phyloP scores from a whole-genome alignment of 495 filamentous ascomycete species.

The Aspergillus coremiiformis region DNA sequence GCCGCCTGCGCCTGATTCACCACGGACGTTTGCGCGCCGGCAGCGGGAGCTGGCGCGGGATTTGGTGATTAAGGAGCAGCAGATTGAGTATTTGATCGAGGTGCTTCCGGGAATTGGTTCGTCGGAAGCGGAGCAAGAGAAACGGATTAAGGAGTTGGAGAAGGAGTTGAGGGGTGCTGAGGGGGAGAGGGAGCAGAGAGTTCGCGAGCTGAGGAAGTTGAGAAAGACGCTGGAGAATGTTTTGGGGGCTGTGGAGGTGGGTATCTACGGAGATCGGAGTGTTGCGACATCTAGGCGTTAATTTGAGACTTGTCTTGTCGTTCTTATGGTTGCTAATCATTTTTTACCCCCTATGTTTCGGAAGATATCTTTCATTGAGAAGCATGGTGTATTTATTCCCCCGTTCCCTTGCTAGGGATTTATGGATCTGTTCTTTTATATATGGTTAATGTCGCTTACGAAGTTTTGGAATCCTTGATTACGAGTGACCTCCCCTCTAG shows the following conservation, averaged over 20 bases:
- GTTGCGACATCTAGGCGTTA: neutral
- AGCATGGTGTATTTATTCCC: no score
- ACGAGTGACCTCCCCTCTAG: no score
- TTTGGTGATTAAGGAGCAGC: slow-evolving; percentile 83
- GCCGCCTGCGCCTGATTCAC: slow-evolving; percentile 47
- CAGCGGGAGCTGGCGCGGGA: slow-evolving; percentile 80
- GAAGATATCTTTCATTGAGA: no score
- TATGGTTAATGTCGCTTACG: no score
- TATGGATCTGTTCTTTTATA: no score
- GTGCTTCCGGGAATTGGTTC: slow-evolving; percentile 80
- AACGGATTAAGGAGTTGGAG: slow-evolving; percentile 67
- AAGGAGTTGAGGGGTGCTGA: slow-evolving; percentile 67
- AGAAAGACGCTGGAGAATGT: slow-evolving; percentile 61
- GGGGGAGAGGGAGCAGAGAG: slow-evolving; percentile 59
- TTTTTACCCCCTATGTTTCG: no score
- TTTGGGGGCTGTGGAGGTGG: slow-evolving; percentile 32
- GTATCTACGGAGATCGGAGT: slow-evolving; percentile 27
- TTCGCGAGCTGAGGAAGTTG: slow-evolving; percentile 62
- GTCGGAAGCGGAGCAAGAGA: slow-evolving; percentile 75
- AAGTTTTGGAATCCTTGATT: no score
- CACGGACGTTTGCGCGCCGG: slow-evolving; percentile 58
- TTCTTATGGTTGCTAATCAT: no score
- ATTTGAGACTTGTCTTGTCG: neutral
- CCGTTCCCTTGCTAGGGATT: no score
- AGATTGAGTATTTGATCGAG: slow-evolving; percentile 83